Percentiles rank a stretch among this genome's conserved stretches.
These are phyloP conservation scores for Calophaca sinica DNA, from an alignment of 306 rosid genomes.

Conservation along the genomic window DNA sequence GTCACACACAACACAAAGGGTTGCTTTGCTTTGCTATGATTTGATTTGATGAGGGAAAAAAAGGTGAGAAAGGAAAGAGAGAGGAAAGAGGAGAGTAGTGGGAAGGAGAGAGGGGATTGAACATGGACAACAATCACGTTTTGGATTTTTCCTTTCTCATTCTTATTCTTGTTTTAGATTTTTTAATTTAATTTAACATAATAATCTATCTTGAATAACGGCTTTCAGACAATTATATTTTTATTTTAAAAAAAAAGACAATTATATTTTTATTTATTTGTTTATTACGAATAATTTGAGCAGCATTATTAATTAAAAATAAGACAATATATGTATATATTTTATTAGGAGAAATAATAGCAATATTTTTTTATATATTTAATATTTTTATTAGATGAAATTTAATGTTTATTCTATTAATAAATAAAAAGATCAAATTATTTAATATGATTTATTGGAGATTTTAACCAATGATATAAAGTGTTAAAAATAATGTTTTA, in stretches of 20 bases:
- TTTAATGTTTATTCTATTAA: too few relatives aligned
- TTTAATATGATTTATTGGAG: neutral
- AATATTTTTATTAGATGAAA: neutral
- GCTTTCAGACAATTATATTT: too few relatives aligned
- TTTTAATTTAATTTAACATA: neutral
- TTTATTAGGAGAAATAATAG: too few relatives aligned
- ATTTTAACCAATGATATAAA: neutral
- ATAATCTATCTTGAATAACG: too few relatives aligned
- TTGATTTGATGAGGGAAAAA: neutral
- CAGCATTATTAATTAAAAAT: too few relatives aligned
- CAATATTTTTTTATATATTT: too few relatives aligned
- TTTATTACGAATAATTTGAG: too few relatives aligned
- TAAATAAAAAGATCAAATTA: neutral
- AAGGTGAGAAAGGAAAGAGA: neutral
- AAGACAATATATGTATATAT: too few relatives aligned
- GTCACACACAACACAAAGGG: neutral
- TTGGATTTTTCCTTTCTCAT: constrained; percentile 30
- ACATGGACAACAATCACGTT: neutral
- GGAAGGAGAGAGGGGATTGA: neutral
- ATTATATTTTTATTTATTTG: too few relatives aligned
- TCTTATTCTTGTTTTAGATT: neutral
- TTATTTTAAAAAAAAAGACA: too few relatives aligned
- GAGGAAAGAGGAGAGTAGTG: constrained; percentile 13
- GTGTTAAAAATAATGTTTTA: neutral
- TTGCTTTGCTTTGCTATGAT: constrained; percentile 3